Conservation (phyloP, 108 stramenopile genomes). For the Epithemia pelagica region DNA sequence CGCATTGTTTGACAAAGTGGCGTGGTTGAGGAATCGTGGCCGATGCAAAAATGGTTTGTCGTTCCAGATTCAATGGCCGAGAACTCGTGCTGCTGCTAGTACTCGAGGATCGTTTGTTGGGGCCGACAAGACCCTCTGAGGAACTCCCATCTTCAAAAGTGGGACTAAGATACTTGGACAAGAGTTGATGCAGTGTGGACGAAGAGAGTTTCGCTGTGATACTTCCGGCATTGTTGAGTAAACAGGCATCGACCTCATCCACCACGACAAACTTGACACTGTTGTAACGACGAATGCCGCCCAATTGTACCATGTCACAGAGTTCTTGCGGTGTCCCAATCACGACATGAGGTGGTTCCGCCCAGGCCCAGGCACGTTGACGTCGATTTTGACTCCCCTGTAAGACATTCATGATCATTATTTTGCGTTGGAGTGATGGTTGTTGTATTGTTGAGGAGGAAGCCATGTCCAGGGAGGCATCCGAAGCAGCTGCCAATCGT, state of each 20-base stretch:
- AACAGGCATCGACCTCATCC: slow-evolving; percentile 90
- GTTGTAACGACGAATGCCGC: slow-evolving; percentile 60
- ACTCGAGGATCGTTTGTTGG: slow-evolving; percentile 4
- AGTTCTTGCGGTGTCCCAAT: slow-evolving; percentile 83
- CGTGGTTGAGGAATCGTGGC: slow-evolving; percentile 92
- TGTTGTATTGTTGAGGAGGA: background rate
- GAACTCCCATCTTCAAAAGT: slow-evolving; percentile 48
- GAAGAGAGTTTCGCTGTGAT: slow-evolving; percentile 17
- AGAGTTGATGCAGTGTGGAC: slow-evolving; percentile 65
- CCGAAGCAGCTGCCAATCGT: slow-evolving; percentile 37
- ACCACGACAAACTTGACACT: slow-evolving; percentile 80
- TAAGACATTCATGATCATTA: slow-evolving; percentile 88
- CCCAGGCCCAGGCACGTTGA: slow-evolving; percentile 91
- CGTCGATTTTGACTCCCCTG: slow-evolving; percentile 78
- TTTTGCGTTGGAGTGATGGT: slow-evolving; percentile 13
- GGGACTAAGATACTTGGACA: slow-evolving; percentile 75
- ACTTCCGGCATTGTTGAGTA: slow-evolving; percentile 42
- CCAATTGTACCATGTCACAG: slow-evolving; percentile 61
- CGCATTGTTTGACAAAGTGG: slow-evolving; percentile 83
- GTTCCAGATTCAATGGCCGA: slow-evolving; percentile 17
- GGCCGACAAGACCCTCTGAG: slow-evolving; percentile 9
- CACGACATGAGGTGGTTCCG: slow-evolving; percentile 86
- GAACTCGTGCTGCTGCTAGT: slow-evolving; percentile 19
- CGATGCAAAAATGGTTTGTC: slow-evolving; percentile 91
- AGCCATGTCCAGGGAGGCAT: background rate